These are phyloP conservation scores for Verticillium longisporum DNA, from an alignment of 2,329 filamentous ascomycete species.

Conservation along the genomic window DNA sequence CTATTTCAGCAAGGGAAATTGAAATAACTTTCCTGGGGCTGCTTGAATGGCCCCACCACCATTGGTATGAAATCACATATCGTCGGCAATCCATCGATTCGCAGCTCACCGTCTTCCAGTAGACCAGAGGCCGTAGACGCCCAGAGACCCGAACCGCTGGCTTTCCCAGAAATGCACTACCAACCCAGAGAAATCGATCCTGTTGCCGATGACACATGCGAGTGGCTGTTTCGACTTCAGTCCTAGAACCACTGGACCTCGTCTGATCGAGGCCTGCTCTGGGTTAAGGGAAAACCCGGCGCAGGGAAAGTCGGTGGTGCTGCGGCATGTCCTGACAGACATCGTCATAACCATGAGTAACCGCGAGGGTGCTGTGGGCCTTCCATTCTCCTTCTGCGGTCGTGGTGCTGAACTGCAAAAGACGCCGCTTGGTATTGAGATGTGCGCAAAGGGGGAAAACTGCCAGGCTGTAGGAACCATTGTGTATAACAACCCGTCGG, in stretches of 20 bases:
- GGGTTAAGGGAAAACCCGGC: slow-evolving; percentile 39
- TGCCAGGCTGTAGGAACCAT: slow-evolving; percentile 19
- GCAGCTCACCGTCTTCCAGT: not conserved
- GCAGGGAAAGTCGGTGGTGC: slow-evolving; percentile 37
- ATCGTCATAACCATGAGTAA: not conserved
- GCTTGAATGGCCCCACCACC: too few species aligned
- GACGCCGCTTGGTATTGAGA: slow-evolving; percentile 33
- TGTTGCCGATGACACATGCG: slow-evolving; percentile 19
- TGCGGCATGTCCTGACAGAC: slow-evolving; percentile 27
- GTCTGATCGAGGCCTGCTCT: slow-evolving; percentile 23
- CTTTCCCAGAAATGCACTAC: slow-evolving; percentile 19
- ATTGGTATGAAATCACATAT: too few species aligned
- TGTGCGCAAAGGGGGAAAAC: slow-evolving; percentile 24
- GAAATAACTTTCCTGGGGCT: too few species aligned
- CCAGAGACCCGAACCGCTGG: slow-evolving; percentile 13
- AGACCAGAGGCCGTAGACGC: not conserved
- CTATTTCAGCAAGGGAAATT: too few species aligned
- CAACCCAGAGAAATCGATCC: slow-evolving; percentile 16
- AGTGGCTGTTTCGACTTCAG: slow-evolving; percentile 22
- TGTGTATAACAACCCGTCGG: slow-evolving; percentile 15
- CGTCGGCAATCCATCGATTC: not conserved
- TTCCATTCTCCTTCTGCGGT: slow-evolving; percentile 43
- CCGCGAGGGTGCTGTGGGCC: slow-evolving; percentile 6
- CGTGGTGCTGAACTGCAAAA: slow-evolving; percentile 35
- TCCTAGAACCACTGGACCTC: slow-evolving; percentile 16